Evolutionary conservation across 169 alveolate genomes (phyloP).

Genomic region (Plasmodium fragile): DNA sequence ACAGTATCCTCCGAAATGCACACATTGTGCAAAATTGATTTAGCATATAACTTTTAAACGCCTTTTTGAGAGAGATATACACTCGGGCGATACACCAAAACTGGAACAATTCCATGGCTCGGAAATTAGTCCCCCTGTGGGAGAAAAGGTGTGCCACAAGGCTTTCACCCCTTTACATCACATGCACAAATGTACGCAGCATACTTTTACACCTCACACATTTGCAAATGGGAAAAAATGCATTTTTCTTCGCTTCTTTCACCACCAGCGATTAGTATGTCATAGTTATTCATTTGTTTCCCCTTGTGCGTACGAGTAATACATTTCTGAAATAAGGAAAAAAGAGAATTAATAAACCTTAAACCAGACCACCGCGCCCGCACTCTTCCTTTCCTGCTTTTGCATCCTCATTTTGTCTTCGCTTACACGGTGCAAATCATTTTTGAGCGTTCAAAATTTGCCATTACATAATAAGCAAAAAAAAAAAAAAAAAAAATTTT

Average conservation of each 20-base stretch:
- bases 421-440: not conserved
- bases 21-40: not conserved
- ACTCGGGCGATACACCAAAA: not conserved
- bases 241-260: not conserved
- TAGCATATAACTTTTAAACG: not conserved
- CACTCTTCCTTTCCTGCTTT: not conserved
- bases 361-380: not conserved
- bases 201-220: not conserved
- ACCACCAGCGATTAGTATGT: not conserved
- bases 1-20: not conserved
- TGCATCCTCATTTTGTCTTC: not conserved
- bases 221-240: not conserved
- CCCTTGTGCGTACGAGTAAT: not conserved
- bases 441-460: not conserved
- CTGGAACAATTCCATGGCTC: not conserved
- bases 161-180: not conserved
- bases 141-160: not conserved
- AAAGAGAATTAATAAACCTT: not conserved
- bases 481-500: not conserved
- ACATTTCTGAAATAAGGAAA: not conserved
- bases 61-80: not conserved
- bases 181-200: not conserved
- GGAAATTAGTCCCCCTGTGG: not conserved
- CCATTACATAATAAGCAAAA: not conserved
- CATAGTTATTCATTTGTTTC: not conserved